Evolutionary conservation across 2,329 filamentous ascomycete species (phyloP).

Genomic region (Ophiostoma perfectum): DNA sequence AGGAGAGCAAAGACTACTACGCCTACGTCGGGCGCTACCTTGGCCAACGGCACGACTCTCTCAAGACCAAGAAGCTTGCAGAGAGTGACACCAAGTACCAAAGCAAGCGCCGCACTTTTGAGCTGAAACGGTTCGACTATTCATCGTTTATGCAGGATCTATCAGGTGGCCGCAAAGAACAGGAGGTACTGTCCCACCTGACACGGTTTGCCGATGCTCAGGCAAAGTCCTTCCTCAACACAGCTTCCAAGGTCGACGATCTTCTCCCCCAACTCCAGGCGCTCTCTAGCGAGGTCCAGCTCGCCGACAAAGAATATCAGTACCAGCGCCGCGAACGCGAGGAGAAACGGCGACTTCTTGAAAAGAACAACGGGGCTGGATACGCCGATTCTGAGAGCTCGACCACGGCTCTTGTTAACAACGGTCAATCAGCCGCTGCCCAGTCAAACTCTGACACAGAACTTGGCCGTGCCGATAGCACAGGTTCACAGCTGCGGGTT

Average conservation of each 20-base stretch:
- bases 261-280: slow-evolving; percentile 88
- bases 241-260: slow-evolving; percentile 80
- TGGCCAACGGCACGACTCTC: slow-evolving; percentile 89
- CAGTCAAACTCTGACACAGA: slow-evolving; percentile 59
- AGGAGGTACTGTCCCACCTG: slow-evolving; percentile 89
- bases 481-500: slow-evolving; percentile 59
- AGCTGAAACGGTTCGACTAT: slow-evolving; percentile 96
- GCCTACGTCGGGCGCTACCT: slow-evolving; percentile 90
- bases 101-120: slow-evolving; percentile 85
- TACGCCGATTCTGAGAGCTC: slow-evolving; percentile 44
- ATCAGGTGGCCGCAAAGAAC: slow-evolving; percentile 97
- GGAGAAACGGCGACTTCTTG: slow-evolving; percentile 82
- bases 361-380: slow-evolving; percentile 65
- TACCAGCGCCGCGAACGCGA: slow-evolving; percentile 92
- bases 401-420: slow-evolving; percentile 1
- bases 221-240: slow-evolving; percentile 71
- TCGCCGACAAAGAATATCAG: slow-evolving; percentile 94
- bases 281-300: slow-evolving; percentile 78
- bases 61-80: slow-evolving; percentile 94
- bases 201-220: slow-evolving; percentile 92
- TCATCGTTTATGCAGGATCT: slow-evolving; percentile 98
- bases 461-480: slow-evolving; percentile 67
- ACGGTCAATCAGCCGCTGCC: slow-evolving; percentile 30
- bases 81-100: slow-evolving; percentile 97
- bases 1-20: slow-evolving; percentile 98